A percentile compares a stretch with the other conserved stretches of the same genome.
These are phyloP conservation scores for Sphaceloma murrayae DNA, from an alignment of 2,329 filamentous ascomycete genomes.

Conservation along the genomic window DNA sequence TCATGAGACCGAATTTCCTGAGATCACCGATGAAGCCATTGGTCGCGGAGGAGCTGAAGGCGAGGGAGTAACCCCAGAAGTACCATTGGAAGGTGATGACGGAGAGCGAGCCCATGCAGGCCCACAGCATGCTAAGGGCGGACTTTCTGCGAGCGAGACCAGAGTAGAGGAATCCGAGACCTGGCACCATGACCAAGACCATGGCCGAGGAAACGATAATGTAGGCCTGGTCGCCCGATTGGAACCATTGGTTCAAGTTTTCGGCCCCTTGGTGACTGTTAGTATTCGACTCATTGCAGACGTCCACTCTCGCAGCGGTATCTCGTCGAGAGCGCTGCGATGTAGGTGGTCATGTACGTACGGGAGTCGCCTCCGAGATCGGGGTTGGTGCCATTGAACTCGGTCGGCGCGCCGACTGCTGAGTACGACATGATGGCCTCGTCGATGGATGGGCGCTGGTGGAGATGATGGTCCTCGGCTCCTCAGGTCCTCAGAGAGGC, in stretches of 20 bases:
- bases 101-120: slow-evolving; percentile 85
- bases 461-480: no score
- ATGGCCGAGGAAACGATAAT: slow-evolving; percentile 85
- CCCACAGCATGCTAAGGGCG: slow-evolving; percentile 93
- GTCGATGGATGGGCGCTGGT: slow-evolving; percentile 23
- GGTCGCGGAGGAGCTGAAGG: slow-evolving; percentile 70
- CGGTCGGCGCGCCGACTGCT: slow-evolving; percentile 37
- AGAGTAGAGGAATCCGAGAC: slow-evolving; percentile 94
- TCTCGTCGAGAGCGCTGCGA: not conserved
- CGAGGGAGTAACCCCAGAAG: slow-evolving; percentile 96
- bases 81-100: slow-evolving; percentile 98
- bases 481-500: not conserved
- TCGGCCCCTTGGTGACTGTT: slow-evolving; percentile 48
- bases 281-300: no score
- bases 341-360: slow-evolving; percentile 39
- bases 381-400: slow-evolving; percentile 46
- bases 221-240: slow-evolving; percentile 84
- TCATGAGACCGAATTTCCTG: slow-evolving; percentile 77
- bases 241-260: slow-evolving; percentile 94
- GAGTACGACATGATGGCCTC: slow-evolving; percentile 39
- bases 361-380: slow-evolving; percentile 67
- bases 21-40: slow-evolving; percentile 91
- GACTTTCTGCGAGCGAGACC: slow-evolving; percentile 97
- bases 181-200: slow-evolving; percentile 93
- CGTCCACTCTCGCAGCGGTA: no score